phyloP scores from a whole-genome alignment of 176 grass and related monocot species.

The Elymus sibiricus region DNA sequence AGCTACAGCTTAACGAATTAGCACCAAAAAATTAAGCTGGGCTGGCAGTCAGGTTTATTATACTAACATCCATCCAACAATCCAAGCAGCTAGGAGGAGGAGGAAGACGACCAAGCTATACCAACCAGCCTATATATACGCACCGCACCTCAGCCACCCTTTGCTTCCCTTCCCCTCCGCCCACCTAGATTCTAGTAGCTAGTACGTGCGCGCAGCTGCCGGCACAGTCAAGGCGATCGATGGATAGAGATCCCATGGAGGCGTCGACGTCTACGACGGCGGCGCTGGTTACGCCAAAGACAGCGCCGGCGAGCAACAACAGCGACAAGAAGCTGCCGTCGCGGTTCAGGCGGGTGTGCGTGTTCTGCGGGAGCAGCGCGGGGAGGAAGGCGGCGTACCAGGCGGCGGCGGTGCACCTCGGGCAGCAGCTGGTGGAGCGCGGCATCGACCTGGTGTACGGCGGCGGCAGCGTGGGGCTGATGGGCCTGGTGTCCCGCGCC shows the following conservation, averaged over 20 bases:
- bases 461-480: conserved; percentile 67
- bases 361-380: conserved; percentile 54
- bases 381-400: conserved; percentile 42
- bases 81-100: not conserved
- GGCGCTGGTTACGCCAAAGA: not conserved
- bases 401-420: conserved; percentile 46
- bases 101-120: no score
- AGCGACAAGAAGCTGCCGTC: not conserved
- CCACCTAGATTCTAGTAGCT: no score
- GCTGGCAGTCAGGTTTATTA: no score
- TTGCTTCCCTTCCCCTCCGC: no score
- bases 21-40: no score
- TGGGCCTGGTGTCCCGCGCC: conserved; percentile 59
- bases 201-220: no score
- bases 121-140: no score
- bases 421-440: conserved; percentile 53
- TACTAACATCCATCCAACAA: no score
- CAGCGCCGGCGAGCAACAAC: not conserved
- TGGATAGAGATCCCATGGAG: not conserved
- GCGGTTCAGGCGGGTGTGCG: conserved; percentile 42
- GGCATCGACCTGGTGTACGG: conserved; percentile 74
- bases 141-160: no score
- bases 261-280: not conserved
- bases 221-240: not conserved
- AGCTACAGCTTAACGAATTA: no score